These are phyloP conservation scores for Leptographium flavum DNA, from an alignment of 2,329 filamentous ascomycete species.

Conservation along the genomic window DNA sequence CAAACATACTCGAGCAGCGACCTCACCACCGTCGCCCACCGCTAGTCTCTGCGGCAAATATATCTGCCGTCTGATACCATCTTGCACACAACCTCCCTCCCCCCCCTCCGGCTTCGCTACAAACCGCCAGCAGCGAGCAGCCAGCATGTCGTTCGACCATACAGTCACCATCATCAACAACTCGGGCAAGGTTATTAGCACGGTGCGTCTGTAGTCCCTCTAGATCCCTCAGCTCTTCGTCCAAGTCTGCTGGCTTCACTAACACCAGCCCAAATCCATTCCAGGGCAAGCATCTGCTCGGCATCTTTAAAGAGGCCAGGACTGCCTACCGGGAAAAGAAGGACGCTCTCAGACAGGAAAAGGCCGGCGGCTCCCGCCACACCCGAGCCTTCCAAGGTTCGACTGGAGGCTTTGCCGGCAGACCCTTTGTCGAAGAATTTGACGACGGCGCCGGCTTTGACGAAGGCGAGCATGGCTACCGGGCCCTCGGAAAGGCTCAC, in stretches of 20 bases:
- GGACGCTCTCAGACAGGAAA: constrained; percentile 59
- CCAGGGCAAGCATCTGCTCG: constrained; percentile 78
- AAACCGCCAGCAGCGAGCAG: neutral
- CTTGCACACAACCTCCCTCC: no score
- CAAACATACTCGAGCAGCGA: no score
- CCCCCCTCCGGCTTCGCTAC: no score
- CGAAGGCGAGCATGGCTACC: constrained; percentile 7
- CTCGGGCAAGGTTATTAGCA: constrained; percentile 82
- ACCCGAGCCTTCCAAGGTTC: constrained; percentile 40
- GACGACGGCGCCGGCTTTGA: constrained; percentile 14
- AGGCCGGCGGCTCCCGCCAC: constrained; percentile 32
- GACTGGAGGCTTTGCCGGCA: constrained; percentile 12
- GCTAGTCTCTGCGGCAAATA: neutral
- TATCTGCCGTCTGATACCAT: no score
- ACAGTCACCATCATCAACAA: constrained; percentile 83
- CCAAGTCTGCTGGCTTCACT: neutral
- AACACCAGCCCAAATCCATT: neutral
- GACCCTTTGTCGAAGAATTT: constrained; percentile 13
- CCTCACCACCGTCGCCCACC: neutral
- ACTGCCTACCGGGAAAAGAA: constrained; percentile 80
- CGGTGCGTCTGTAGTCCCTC: constrained; percentile 37
- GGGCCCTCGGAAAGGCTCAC: constrained; percentile 5
- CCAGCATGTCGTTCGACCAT: constrained; percentile 38
- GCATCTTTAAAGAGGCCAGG: constrained; percentile 85
- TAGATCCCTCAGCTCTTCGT: neutral